A percentile compares a stretch with the other conserved stretches of the same genome.
phyloP scores from a whole-genome alignment of 371 early-diverging fungal genomes.

The Mortierella sp. region DNA sequence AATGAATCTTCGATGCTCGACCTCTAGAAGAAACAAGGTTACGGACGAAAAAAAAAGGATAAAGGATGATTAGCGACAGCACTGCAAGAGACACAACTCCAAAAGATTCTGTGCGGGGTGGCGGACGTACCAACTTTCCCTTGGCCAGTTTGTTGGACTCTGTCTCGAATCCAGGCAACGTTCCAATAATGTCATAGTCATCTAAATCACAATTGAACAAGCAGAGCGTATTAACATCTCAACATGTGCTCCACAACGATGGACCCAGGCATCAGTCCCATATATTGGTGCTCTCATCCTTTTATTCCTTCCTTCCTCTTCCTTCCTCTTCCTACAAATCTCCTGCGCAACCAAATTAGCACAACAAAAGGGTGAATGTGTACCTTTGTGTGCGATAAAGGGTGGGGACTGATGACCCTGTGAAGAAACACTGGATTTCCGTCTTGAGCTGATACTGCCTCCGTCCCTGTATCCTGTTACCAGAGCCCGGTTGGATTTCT shows the following conservation, averaged over 20 bases:
- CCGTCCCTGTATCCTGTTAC: slow-evolving; percentile 54
- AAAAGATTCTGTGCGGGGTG: background rate
- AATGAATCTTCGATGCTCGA: background rate
- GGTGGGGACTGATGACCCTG: slow-evolving; percentile 44
- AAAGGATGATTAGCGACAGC: background rate
- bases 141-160: slow-evolving; percentile 35
- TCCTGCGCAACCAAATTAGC: background rate
- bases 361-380: background rate
- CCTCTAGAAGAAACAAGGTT: background rate
- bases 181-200: slow-evolving; percentile 49
- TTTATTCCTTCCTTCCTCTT: background rate
- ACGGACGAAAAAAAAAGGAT: background rate
- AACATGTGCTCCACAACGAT: background rate
- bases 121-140: slow-evolving; percentile 25
- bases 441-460: slow-evolving; percentile 27
- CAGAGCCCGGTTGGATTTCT: slow-evolving; percentile 42
- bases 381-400: slow-evolving; percentile 41
- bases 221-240: background rate
- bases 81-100: background rate
- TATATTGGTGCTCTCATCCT: background rate
- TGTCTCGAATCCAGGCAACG: slow-evolving; percentile 51
- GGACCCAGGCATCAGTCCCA: background rate
- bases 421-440: slow-evolving; percentile 45
- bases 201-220: slow-evolving; percentile 15
- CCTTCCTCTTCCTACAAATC: background rate